Evolutionary conservation across 2,329 filamentous ascomycete genomes (phyloP).

Genomic region (Aspergillus amoenus): DNA sequence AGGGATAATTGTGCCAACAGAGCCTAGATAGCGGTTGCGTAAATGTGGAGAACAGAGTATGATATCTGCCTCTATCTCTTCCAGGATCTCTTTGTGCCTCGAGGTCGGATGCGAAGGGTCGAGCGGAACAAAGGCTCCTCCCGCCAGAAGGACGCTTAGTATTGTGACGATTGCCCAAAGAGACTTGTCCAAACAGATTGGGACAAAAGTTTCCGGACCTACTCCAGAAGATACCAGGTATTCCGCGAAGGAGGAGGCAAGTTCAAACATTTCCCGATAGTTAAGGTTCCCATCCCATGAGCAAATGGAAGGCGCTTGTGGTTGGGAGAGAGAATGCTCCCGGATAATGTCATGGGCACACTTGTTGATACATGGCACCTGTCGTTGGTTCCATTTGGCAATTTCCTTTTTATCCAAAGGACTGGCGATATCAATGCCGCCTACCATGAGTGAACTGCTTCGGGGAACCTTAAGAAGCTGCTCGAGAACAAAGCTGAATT

Average conservation of each 20-base stretch:
- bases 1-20: conserved; percentile 32
- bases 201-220: conserved; percentile 32
- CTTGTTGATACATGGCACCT: conserved; percentile 24
- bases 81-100: conserved; percentile 33
- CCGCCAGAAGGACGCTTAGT: conserved; percentile 34
- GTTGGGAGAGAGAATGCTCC: conserved; percentile 24
- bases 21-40: conserved; percentile 26
- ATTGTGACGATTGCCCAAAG: conserved; percentile 35
- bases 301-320: conserved; percentile 32
- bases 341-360: conserved; percentile 36
- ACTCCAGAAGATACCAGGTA: conserved; percentile 33
- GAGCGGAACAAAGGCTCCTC: conserved; percentile 35
- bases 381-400: conserved; percentile 31
- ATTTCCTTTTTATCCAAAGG: conserved; percentile 34
- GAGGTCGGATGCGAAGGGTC: conserved; percentile 36
- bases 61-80: conserved; percentile 31
- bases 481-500: conserved; percentile 45
- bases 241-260: conserved; percentile 31
- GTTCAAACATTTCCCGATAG: conserved; percentile 30
- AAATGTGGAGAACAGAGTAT: conserved; percentile 36
- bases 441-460: conserved; percentile 23
- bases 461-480: conserved; percentile 32
- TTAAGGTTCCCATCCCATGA: conserved; percentile 38
- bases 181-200: conserved; percentile 37
- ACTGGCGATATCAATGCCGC: conserved; percentile 32